Evolutionary conservation across 2,329 filamentous ascomycete genomes (phyloP).

Genomic region (Arthrobotrys iridis): DNA sequence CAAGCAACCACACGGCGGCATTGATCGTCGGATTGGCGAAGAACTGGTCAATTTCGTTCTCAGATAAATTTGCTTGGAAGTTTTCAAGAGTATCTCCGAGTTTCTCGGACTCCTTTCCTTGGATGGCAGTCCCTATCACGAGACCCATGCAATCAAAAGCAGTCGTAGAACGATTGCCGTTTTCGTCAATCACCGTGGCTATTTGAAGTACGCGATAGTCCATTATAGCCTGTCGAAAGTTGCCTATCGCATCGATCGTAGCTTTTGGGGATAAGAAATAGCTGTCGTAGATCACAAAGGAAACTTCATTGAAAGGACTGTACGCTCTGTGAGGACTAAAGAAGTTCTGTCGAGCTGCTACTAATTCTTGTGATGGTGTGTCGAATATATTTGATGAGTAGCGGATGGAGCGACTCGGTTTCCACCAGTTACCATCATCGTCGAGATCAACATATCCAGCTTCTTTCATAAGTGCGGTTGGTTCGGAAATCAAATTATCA

Average conservation of each 20-base stretch:
- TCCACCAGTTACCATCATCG: background rate
- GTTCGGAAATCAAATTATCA: background rate
- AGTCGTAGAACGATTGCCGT: background rate
- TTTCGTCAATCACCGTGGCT: background rate
- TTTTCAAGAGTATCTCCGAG: background rate
- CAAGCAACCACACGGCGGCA: background rate
- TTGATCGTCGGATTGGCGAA: background rate
- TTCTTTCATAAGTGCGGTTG: background rate
- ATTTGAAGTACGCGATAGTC: background rate
- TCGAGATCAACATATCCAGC: conserved; percentile 11
- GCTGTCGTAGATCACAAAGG: background rate
- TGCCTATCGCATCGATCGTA: background rate
- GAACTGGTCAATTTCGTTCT: background rate
- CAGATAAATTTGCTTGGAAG: background rate
- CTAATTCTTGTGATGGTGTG: background rate
- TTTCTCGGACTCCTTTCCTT: background rate
- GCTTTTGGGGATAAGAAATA: background rate
- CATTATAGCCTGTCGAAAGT: background rate
- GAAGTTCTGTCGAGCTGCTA: background rate
- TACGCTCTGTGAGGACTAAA: background rate
- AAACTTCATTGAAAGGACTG: background rate
- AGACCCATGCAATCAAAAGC: background rate
- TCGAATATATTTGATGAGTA: background rate
- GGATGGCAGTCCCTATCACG: background rate
- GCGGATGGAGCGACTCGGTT: background rate